Evolutionary conservation across 768 basidiomycete genomes (phyloP), one percentile per base, ranked within the genome.

Genomic region (Trametes cinnabarina): DNA sequence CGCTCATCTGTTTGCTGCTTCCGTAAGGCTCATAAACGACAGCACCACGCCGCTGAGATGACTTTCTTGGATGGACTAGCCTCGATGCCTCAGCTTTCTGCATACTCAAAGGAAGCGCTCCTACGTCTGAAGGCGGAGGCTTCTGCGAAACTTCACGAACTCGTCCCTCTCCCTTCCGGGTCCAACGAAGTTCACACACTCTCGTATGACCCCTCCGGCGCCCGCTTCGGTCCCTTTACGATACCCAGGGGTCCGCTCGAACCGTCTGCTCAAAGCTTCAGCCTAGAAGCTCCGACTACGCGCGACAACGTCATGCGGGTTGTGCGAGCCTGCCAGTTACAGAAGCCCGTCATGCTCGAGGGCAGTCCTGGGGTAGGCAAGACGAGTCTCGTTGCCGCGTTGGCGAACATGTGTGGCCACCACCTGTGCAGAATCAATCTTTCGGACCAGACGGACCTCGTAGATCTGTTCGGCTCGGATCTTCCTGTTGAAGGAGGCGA

Each of bases 361-460:
- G 97, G 97, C 1, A 98, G 94, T 72, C 97, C 97, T 11, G 97
- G 97, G 0, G 97, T 98, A 14, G 97, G 97, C 3, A 99, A 99
- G 74, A 98, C 97, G 2, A 97, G 92, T 68, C 80, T 99, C 3
- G 77, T 98, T 48, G 80, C 87, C 17, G 96, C 97, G 9, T 77
- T 99, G 11, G 94, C 94, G 22, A 86, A 85, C 59, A 74, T 89
- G 4, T 77, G 87, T 37, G 92, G 94, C 17, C 84, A 94, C 68
- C 73, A 79, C 26, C 78, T 98, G 28, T 92, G 87, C 69, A 87
- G 97, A 20, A 95, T 99, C 79, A 99, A 99, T 73, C 75, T 99
- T 20, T 98, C 97, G 4, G 97, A 99, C 65, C 97, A 99, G 71
- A 98, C 96, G 0, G 97, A 99, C 69, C 80, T 99, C 23, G 85